A percentile compares a stretch with the other conserved stretches of the same genome.
Conservation (phyloP, 2,329 filamentous ascomycete species). For the Cladorrhinum sp. region DNA sequence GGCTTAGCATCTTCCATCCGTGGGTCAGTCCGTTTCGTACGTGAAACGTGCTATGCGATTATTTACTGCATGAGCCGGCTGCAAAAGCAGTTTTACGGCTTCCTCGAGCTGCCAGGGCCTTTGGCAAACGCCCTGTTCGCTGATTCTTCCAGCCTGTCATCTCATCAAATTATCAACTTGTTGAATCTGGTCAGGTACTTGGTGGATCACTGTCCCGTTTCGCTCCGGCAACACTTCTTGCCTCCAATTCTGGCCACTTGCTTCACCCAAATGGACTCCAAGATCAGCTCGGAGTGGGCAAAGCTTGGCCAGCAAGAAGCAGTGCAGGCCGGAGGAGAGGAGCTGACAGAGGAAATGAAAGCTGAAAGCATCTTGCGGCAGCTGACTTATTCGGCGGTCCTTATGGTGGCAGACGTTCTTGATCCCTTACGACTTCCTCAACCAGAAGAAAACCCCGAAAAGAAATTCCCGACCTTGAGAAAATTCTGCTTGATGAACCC, state of each 20-base stretch:
- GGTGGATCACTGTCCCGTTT: constrained; percentile 86
- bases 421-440: constrained; percentile 61
- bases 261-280: constrained; percentile 82
- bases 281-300: constrained; percentile 85
- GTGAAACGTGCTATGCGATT: constrained; percentile 92
- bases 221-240: constrained; percentile 74
- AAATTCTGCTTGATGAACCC: constrained; percentile 79
- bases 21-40: constrained; percentile 81
- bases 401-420: constrained; percentile 85
- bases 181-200: constrained; percentile 84
- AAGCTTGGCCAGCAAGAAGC: constrained; percentile 64
- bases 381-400: constrained; percentile 85
- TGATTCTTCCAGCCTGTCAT: constrained; percentile 77
- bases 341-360: constrained; percentile 95
- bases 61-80: constrained; percentile 90
- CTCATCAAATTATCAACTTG: constrained; percentile 91
- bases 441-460: constrained; percentile 30
- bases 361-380: constrained; percentile 92
- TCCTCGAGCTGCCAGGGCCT: constrained; percentile 75
- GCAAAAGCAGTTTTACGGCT: constrained; percentile 86
- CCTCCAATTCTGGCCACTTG: constrained; percentile 78
- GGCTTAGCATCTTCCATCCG: constrained; percentile 92
- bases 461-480: constrained; percentile 60
- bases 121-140: constrained; percentile 81
- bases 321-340: constrained; percentile 66